phyloP scores from a whole-genome alignment of 257 asterid species.

The Apocynum venetum region DNA sequence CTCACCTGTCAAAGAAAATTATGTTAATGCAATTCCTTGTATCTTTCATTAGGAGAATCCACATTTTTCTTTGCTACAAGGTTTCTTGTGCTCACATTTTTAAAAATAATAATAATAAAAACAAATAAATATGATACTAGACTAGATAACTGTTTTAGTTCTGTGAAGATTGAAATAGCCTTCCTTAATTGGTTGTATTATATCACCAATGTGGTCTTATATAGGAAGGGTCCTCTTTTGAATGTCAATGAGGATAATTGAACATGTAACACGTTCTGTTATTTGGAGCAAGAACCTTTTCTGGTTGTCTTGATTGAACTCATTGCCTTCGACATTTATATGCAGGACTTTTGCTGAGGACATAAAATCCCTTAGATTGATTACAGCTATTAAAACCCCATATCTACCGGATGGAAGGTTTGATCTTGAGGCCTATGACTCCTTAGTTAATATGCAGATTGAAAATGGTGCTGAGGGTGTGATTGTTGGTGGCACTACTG shows the following conservation, averaged over 20 bases:
- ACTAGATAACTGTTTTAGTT: background rate
- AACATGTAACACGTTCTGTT: background rate
- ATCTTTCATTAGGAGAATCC: background rate
- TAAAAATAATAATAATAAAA: too few species aligned
- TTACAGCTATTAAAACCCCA: slow-evolving; percentile 83
- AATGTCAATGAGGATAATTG: background rate
- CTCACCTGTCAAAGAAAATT: background rate
- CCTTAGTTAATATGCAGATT: slow-evolving; percentile 63
- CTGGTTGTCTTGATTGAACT: background rate
- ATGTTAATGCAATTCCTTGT: background rate
- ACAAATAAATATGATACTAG: background rate
- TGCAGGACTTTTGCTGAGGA: slow-evolving; percentile 75
- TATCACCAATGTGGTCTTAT: background rate
- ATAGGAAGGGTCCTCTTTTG: slow-evolving; percentile 1
- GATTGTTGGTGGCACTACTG: slow-evolving; percentile 86
- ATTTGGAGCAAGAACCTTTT: background rate
- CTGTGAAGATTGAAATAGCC: background rate
- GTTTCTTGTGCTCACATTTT: background rate
- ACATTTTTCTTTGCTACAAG: background rate
- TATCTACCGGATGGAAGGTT: slow-evolving; percentile 87
- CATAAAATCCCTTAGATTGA: slow-evolving; percentile 63
- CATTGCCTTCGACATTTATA: background rate
- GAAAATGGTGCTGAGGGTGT: slow-evolving; percentile 76
- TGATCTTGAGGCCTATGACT: slow-evolving; percentile 80
- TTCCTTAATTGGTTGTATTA: background rate